Base-by-base conservation (phyloP, 441 rosid species). In the Manihot esculenta region DNA sequence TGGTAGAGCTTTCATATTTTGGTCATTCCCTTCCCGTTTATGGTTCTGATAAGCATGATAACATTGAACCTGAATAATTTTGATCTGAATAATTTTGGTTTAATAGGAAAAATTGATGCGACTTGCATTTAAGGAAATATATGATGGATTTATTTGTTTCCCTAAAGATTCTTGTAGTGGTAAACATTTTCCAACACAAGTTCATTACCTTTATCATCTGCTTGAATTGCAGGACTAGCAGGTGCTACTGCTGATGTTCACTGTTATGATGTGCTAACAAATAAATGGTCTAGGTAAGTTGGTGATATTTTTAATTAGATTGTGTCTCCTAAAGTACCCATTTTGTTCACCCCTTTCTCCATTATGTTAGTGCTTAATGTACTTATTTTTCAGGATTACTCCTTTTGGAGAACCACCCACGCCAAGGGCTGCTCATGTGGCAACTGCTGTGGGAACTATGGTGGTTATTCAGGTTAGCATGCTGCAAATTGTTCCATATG, bases 241-340 rank as follows among this genome's bases (percentile, higher is more conserved):
- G 98, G 98, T 80, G 98, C 99, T 21, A 93, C 97, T 17, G 99
- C 99, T 68, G 99, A 95, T 82, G 97, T 95, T 30, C 98, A 95
- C 76, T 89, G 92, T 81, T 95, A 91, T 74, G 98, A 95, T 77
- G 91, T 95, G 44, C 76, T 91, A 79, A 80, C 94, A 47, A 93
- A 93, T 86, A 91, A 91, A 83, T 95, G 99, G 99, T 86, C 96
- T 45, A 88, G 96, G 99, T 93, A 80, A 82, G 86, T 62, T 26
- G 74, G 24, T 50, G 54, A 58, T 38, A n/a, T 42, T 10, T n/a
- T 62, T 51, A 23, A 44, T 59, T 26, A 62, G 48, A 62, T 23
- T 61, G 48, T 8, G 48, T 61, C 44, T 73, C 48, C 24, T 18
- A 53, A 49, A 41, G 64, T 30, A 57, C 42, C 27, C 21, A 3